These are phyloP conservation scores for Phaeosphaeriaceae sp. DNA, from an alignment of 2,329 filamentous ascomycete species.

Conservation along the genomic window DNA sequence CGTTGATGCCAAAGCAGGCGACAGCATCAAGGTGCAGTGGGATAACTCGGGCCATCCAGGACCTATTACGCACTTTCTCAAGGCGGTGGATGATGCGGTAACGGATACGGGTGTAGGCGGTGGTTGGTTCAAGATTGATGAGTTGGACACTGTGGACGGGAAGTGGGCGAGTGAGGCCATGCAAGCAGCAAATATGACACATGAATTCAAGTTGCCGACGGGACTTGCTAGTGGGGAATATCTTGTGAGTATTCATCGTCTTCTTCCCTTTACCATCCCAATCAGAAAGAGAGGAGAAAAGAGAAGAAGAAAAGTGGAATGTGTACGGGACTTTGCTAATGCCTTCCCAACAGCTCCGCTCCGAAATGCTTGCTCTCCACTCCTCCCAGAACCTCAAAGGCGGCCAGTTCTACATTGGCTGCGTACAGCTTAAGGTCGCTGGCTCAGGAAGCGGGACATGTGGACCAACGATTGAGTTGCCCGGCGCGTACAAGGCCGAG, in stretches of 20 bases:
- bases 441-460: constrained; percentile 48
- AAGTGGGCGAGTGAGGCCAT: constrained; percentile 47
- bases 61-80: constrained; percentile 45
- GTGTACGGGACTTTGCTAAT: too few relatives aligned
- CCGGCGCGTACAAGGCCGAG: constrained; percentile 46
- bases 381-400: constrained; percentile 44
- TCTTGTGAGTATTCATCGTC: constrained; percentile 19
- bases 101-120: constrained; percentile 39
- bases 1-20: constrained; percentile 34
- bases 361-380: constrained; percentile 42
- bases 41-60: constrained; percentile 43
- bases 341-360: constrained; percentile 1
- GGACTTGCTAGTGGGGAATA: constrained; percentile 50
- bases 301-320: too few relatives aligned
- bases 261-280: too few relatives aligned
- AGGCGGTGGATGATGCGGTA: constrained; percentile 63
- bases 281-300: too few relatives aligned
- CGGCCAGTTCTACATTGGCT: constrained; percentile 56
- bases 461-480: constrained; percentile 49
- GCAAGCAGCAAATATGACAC: constrained; percentile 46
- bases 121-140: constrained; percentile 49
- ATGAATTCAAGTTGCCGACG: constrained; percentile 49
- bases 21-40: constrained; percentile 44
- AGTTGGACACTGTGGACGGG: constrained; percentile 33
- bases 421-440: constrained; percentile 53